phyloP scores from a whole-genome alignment of 164 flowering plant genomes.

The Vitis labrusca region DNA sequence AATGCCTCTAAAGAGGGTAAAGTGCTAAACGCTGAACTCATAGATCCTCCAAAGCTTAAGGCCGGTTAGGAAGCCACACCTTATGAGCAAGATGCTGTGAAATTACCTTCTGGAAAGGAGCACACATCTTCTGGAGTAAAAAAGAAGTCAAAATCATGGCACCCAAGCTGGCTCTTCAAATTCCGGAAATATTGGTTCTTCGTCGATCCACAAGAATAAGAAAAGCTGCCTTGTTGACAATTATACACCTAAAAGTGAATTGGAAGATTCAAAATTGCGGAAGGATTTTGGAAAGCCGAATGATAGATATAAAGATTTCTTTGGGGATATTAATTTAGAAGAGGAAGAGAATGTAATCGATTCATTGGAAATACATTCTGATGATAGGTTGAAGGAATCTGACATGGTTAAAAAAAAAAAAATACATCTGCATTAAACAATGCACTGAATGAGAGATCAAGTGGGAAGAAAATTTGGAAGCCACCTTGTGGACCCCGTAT shows the following conservation, averaged over 20 bases:
- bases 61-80: slow-evolving; percentile 9
- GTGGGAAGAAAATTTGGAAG: slow-evolving; percentile 35
- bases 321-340: slow-evolving; percentile 51
- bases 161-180: background rate
- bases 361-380: slow-evolving; percentile 22
- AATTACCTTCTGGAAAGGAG: slow-evolving; percentile 13
- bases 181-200: slow-evolving; percentile 11
- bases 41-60: slow-evolving; percentile 25
- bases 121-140: slow-evolving; percentile 22
- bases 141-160: slow-evolving; percentile 27
- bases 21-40: slow-evolving; percentile 10
- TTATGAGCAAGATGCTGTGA: slow-evolving; percentile 17
- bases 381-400: slow-evolving; percentile 33
- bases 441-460: slow-evolving; percentile 34
- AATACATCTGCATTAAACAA: slow-evolving; percentile 14
- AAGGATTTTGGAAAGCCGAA: slow-evolving; percentile 38
- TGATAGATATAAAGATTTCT: slow-evolving; percentile 49
- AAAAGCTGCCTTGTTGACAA: slow-evolving; percentile 13
- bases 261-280: slow-evolving; percentile 21
- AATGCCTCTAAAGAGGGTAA: slow-evolving; percentile 21
- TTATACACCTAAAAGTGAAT: slow-evolving; percentile 19
- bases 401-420: slow-evolving; percentile 29
- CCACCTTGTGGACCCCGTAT: background rate
- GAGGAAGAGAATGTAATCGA: slow-evolving; percentile 35
- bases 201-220: slow-evolving; percentile 23